Evolutionary conservation across 306 rosid genomes (phyloP).

Genomic region (Ziziphus jujuba): DNA sequence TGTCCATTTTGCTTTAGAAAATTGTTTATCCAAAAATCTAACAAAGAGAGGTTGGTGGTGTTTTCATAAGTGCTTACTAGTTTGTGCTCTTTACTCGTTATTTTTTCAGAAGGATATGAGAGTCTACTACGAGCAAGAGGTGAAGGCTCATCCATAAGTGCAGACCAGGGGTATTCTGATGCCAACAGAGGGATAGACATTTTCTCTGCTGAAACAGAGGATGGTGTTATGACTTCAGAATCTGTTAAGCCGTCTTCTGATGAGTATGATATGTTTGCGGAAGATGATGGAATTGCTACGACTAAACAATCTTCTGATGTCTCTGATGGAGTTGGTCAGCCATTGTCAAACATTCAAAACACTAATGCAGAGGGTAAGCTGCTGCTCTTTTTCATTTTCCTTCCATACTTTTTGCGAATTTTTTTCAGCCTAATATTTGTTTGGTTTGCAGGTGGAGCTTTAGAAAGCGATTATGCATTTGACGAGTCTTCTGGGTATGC

Average conservation of each 20-base stretch:
- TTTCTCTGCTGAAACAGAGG: constrained; percentile 38
- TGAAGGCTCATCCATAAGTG: constrained; percentile 43
- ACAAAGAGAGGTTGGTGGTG: neutral
- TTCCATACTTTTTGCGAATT: neutral
- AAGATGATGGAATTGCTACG: constrained; percentile 54
- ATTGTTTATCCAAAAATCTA: neutral
- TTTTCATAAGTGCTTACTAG: neutral
- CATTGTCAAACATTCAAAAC: constrained; percentile 26
- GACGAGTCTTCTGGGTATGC: constrained; percentile 33
- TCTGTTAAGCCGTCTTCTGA: constrained; percentile 38
- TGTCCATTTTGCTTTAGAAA: neutral
- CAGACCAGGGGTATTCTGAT: constrained; percentile 40
- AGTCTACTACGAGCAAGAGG: constrained; percentile 54
- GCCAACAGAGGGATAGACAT: constrained; percentile 32
- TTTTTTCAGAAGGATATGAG: constrained; percentile 82
- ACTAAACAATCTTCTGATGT: constrained; percentile 50
- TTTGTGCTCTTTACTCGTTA: constrained; percentile 16
- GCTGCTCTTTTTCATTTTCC: neutral
- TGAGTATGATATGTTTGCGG: constrained; percentile 75
- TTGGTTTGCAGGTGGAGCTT: constrained; percentile 17
- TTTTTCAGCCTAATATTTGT: neutral
- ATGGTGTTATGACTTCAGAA: constrained; percentile 38
- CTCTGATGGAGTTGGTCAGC: constrained; percentile 18
- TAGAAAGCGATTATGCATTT: constrained; percentile 31
- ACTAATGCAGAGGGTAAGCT: constrained; percentile 46